Evolutionary conservation across 1,284 basidiomycete genomes (phyloP).

Genomic region (Ceratobasidium sp.): DNA sequence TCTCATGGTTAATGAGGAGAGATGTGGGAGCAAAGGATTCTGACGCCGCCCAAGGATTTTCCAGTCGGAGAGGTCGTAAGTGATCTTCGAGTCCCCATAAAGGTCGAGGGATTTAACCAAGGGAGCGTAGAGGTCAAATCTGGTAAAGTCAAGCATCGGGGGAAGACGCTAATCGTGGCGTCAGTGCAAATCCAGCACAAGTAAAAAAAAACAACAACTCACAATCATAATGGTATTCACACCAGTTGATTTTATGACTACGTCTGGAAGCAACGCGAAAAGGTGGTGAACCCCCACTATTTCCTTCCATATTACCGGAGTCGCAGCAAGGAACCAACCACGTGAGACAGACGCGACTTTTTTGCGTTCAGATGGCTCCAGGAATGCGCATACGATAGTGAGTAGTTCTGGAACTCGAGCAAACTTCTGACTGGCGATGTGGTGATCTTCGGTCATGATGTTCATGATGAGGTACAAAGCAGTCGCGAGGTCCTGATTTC

Average conservation of each 20-base stretch:
- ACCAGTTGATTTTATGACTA: not conserved
- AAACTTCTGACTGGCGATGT: not conserved
- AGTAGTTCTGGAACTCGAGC: constrained; percentile 5
- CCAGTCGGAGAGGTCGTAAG: constrained; percentile 7
- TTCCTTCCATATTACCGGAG: constrained; percentile 3
- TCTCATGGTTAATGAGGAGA: not conserved
- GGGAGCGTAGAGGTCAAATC: constrained; percentile 12
- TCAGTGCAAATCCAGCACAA: not conserved
- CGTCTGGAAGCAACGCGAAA: not conserved
- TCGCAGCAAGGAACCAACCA: not conserved
- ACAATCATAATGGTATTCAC: not conserved
- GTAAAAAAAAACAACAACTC: not conserved
- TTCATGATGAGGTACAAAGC: not conserved
- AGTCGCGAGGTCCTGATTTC: not conserved
- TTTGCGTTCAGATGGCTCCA: not conserved
- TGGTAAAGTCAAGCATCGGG: not conserved
- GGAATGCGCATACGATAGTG: not conserved
- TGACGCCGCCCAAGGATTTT: not conserved
- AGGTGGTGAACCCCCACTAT: constrained; percentile 13
- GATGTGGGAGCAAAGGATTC: constrained; percentile 4
- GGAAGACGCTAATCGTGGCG: not conserved
- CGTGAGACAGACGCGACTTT: constrained; percentile 11
- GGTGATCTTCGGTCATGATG: too few relatives aligned
- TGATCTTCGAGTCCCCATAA: not conserved
- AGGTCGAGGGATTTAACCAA: constrained; percentile 14